Evolutionary conservation across 164 flowering plant genomes (phyloP), one percentile per base, ranked within the genome.

Genomic region (Piper longum): DNA sequence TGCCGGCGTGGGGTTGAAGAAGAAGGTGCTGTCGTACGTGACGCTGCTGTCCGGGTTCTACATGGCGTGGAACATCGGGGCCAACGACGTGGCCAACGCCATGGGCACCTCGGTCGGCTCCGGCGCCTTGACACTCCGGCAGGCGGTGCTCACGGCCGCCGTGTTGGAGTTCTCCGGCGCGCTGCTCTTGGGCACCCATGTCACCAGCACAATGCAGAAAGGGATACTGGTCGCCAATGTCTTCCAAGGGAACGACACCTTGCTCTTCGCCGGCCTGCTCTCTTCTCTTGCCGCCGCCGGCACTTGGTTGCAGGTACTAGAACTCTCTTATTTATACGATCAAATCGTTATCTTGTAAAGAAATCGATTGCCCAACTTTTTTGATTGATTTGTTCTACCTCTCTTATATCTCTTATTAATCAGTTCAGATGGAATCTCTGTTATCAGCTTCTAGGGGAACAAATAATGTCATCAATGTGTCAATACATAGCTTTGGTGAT

Each of bases 41-140:
- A 87, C 96, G 1, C 73, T 92, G 57, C 63, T 92, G 70, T 83
- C 79, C 39, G 98, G 98, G 4, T 87, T 89, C 64, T 92, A 85
- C 75, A 92, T 92, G 98, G 98, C 98, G 13, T 89, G 98, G 98
- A 92, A 92, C 58, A 92, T 92, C 48, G 98, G 98, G 42, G 98
- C 98, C 11, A 92, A 92, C 57, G 98, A 92, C 66, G 98, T 92
- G 58, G 98, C 98, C 11, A 92, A 92, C 72, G 98, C 98, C 18
- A 89, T 89, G 96, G 98, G 98, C 59, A 92, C 98, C 41, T 89
- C 96, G 4, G 98, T 92, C 16, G 98, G 98, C 1, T 89, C 96
- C 0, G 95, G 97, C 16, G 99, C 99, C 13, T 72, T 95, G 71
- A 75, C 85, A 43, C 81, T 88, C 16, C 68, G 90, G 67, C 96